These are phyloP conservation scores for Oldenlandia corymbosa DNA, from an alignment of 257 asterid genomes.

Conservation along the genomic window DNA sequence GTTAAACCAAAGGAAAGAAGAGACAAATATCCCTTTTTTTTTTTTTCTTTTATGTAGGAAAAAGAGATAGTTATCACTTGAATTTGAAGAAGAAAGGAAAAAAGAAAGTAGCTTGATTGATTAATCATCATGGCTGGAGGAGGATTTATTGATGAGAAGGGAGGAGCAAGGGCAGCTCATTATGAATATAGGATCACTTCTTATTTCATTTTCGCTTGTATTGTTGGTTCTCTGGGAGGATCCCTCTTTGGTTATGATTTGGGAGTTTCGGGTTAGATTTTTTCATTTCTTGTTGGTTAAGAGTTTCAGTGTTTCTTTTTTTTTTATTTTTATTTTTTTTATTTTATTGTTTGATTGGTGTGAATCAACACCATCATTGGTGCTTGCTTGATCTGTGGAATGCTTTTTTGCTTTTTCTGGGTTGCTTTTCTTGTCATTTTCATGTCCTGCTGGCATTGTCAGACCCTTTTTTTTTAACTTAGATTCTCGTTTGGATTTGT, in stretches of 20 bases:
- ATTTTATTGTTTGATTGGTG: too few relatives aligned
- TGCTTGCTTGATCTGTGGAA: not conserved
- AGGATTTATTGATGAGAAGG: constrained; percentile 29
- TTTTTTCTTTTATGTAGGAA: not conserved
- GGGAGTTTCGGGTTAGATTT: constrained; percentile 71
- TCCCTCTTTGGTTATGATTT: constrained; percentile 87
- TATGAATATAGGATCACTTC: constrained; percentile 64
- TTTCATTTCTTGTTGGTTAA: too few relatives aligned
- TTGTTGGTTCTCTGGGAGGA: constrained; percentile 81
- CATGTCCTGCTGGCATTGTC: not conserved
- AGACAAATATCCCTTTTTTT: not conserved
- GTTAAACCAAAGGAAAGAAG: too few relatives aligned
- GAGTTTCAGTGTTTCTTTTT: not conserved
- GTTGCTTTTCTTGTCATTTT: not conserved
- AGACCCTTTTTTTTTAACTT: too few relatives aligned
- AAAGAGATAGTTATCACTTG: too few relatives aligned
- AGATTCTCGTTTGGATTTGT: too few relatives aligned
- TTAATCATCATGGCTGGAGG: constrained; percentile 58
- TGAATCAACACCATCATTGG: not conserved
- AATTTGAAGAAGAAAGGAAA: too few relatives aligned
- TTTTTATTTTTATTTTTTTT: not conserved
- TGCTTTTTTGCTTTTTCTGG: not conserved
- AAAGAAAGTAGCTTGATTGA: too few relatives aligned
- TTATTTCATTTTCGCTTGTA: constrained; percentile 68
- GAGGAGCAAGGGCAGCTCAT: constrained; percentile 58